A percentile compares a stretch with the other conserved stretches of the same genome.
phyloP scores from a whole-genome alignment of 208 protist genomes.

The Borovskyia barvae region DNA sequence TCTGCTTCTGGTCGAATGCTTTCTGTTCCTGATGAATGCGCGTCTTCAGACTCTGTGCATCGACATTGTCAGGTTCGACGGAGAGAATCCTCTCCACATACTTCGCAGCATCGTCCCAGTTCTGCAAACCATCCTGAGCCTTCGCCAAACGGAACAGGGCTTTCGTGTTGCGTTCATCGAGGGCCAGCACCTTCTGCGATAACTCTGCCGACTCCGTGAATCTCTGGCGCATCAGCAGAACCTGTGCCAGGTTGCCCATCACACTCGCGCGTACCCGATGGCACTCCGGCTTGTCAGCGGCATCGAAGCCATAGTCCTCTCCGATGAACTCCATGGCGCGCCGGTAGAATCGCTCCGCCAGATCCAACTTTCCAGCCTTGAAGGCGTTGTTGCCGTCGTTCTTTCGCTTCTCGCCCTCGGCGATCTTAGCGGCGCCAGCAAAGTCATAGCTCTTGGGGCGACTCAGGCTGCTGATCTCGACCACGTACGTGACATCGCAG shows the following conservation, averaged over 20 bases:
- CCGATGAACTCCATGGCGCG: slow-evolving; percentile 85
- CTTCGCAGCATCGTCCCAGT: slow-evolving; percentile 68
- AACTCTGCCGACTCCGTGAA: slow-evolving; percentile 49
- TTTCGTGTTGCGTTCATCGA: slow-evolving; percentile 63
- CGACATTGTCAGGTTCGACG: slow-evolving; percentile 56
- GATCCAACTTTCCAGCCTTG: slow-evolving; percentile 49
- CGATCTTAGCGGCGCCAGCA: slow-evolving; percentile 54
- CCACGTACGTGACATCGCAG: slow-evolving; percentile 59
- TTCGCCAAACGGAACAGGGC: slow-evolving; percentile 77
- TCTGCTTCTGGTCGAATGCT: slow-evolving; percentile 81
- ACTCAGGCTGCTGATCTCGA: slow-evolving; percentile 59
- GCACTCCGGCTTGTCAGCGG: slow-evolving; percentile 50
- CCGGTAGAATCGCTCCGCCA: slow-evolving; percentile 81
- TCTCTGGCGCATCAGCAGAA: slow-evolving; percentile 50
- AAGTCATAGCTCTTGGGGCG: slow-evolving; percentile 72
- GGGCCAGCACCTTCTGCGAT: slow-evolving; percentile 65
- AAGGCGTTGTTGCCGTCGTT: slow-evolving; percentile 82
- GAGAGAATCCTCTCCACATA: slow-evolving; percentile 48
- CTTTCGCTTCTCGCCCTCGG: slow-evolving; percentile 63
- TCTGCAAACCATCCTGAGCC: slow-evolving; percentile 54
- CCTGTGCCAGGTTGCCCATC: slow-evolving; percentile 78
- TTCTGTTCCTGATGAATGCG: slow-evolving; percentile 46
- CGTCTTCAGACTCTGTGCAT: slow-evolving; percentile 50
- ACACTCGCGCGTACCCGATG: slow-evolving; percentile 50
- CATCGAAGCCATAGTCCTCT: slow-evolving; percentile 62